A percentile compares a stretch with the other conserved stretches of the same genome.
Evolutionary conservation across 1,139 yeast species (phyloP).

Genomic region (Candida sanyaensis): DNA sequence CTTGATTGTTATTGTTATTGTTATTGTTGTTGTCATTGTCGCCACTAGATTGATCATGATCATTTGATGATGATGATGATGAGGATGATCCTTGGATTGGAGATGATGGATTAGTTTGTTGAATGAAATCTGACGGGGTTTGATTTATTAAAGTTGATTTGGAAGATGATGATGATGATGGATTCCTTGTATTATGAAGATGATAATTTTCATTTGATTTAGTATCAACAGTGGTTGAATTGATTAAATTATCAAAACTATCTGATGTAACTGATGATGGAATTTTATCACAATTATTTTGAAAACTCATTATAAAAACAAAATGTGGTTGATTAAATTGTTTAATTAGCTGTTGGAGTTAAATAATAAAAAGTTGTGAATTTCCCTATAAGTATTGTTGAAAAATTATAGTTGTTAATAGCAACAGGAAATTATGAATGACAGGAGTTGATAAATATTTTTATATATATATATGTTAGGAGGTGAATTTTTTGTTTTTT

Average conservation of each 20-base stretch:
- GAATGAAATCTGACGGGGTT: neutral
- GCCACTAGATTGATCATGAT: no score
- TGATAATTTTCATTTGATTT: neutral
- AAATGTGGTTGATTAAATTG: no score
- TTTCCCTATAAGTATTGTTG: conserved; percentile 1
- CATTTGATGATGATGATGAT: neutral
- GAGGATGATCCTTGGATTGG: neutral
- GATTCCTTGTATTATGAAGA: neutral
- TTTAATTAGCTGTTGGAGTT: neutral
- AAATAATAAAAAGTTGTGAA: neutral
- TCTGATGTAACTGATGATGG: conserved; percentile 8
- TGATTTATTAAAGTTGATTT: conserved; percentile 6
- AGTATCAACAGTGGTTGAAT: conserved; percentile 7
- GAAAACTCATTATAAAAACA: conserved; percentile 22
- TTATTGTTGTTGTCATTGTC: no score
- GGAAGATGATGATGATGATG: neutral
- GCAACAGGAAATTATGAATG: neutral
- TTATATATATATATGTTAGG: no score
- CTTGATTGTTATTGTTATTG: conserved; percentile 7
- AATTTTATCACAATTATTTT: conserved; percentile 18
- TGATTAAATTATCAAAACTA: conserved; percentile 9
- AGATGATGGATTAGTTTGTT: conserved; percentile 1
- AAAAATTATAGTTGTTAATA: conserved; percentile 1
- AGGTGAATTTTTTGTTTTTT: no score
- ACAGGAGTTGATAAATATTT: neutral